Evolutionary conservation across 2,329 filamentous ascomycete species (phyloP), one percentile per base, ranked within the genome.

Genomic region (Fusarium sp.): DNA sequence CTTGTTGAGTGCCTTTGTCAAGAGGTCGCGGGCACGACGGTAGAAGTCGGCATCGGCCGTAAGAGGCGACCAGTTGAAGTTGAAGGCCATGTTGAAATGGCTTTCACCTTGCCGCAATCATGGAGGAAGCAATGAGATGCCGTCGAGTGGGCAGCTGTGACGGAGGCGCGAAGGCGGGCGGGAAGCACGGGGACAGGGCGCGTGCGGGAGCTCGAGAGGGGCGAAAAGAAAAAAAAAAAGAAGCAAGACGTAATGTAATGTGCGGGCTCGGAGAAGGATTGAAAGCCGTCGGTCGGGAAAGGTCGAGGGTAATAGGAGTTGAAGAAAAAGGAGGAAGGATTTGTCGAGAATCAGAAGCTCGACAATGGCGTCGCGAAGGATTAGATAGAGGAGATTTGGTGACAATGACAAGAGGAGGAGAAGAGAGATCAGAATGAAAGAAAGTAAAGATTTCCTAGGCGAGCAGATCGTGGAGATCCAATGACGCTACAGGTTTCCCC

Each of bases 31-130:
- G 47, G 95, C 94, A 70, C 93, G 90, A 75, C 91, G 87, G 79
- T 94, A 94, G 78, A 95, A 95, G 70, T 88, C 87, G 73, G 92
- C 94, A 81, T 98, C 95, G 74, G 94, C 94, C 80, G 96, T 95
- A 68, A 99, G 85, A 75, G 95, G 95, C 86, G 93, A 97, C 95
- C 95, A 99, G 92, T 98, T 98, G 91, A 99, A 99, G 84, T 98
- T 98, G 91, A 99, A 99, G 70, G 95, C 95, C 95, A 99, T 99
- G 79, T 80, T 83, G 78, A 79, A 78, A 80, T 80, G 78, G 79
- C 80, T 64, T 67, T 73, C 67, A 71, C 68, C 50, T 69, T 68
- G 69, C 72, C 71, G 71, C 64, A 58, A 73, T 69, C 76, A 78
- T 78, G 67, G 65, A 70, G 66, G 48, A 62, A 58, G 61, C 47